Evolutionary conservation across 169 alveolate species (phyloP).

Genomic region (Plasmodium yoelii): DNA sequence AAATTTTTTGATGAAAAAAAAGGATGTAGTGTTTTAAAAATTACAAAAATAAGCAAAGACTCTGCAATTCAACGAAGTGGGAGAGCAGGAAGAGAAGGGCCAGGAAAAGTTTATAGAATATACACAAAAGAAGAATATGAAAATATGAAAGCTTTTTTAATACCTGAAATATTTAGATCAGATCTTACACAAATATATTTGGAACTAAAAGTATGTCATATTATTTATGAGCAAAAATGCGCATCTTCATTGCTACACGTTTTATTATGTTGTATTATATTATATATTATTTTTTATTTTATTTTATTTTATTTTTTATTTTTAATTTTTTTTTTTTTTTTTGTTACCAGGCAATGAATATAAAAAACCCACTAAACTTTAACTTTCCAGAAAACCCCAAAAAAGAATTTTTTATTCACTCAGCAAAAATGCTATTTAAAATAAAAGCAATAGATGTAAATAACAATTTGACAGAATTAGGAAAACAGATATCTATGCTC

Average conservation of each 20-base stretch:
- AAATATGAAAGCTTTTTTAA: conserved; percentile 82
- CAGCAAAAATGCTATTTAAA: conserved; percentile 62
- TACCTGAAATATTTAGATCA: conserved; percentile 94
- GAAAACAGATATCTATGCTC: conserved; percentile 76
- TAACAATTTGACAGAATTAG: conserved; percentile 84
- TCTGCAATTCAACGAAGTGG: conserved; percentile 96
- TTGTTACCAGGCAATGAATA: conserved; percentile 58
- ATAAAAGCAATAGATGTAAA: conserved; percentile 77
- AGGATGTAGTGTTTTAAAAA: conserved; percentile 90
- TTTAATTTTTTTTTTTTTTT: too few relatives aligned
- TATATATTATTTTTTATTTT: too few relatives aligned
- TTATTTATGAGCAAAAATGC: neutral
- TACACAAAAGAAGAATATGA: conserved; percentile 91
- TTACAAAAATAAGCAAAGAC: conserved; percentile 91
- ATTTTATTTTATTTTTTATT: too few relatives aligned
- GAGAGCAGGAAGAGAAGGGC: conserved; percentile 95
- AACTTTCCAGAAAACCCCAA: conserved; percentile 98
- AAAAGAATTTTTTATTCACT: conserved; percentile 91
- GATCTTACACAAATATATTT: conserved; percentile 91
- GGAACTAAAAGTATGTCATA: conserved; percentile 80
- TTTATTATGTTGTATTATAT: too few relatives aligned
- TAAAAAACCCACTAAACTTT: conserved; percentile 54
- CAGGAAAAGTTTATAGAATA: conserved; percentile 95
- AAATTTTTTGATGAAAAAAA: conserved; percentile 87
- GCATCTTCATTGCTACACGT: neutral